Evolutionary conservation across 495 filamentous ascomycete genomes (phyloP).

Genomic region (Penicillium salamii): DNA sequence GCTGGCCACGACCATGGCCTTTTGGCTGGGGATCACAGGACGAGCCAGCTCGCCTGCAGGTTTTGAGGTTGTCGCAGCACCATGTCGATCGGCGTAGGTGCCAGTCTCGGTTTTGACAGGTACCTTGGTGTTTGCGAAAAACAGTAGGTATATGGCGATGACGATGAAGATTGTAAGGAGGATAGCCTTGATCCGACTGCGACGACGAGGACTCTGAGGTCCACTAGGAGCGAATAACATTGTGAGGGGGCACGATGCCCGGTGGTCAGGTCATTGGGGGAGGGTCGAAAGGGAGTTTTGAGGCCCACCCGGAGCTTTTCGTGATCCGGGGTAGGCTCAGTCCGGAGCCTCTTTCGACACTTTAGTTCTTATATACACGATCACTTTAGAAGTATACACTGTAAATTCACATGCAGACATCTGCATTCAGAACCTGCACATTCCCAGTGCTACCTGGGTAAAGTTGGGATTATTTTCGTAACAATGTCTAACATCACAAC

Average conservation of each 20-base stretch:
- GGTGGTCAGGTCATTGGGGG: slow-evolving; percentile 11
- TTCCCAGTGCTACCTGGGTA: no score
- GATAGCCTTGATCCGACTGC: slow-evolving; percentile 42
- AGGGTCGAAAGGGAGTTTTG: neutral
- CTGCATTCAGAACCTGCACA: no score
- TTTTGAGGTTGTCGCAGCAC: slow-evolving; percentile 12
- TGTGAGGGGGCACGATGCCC: slow-evolving; percentile 13
- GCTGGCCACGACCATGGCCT: slow-evolving; percentile 55
- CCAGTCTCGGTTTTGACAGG: slow-evolving; percentile 14
- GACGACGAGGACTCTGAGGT: slow-evolving; percentile 39
- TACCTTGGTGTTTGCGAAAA: slow-evolving; percentile 26
- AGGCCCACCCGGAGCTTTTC: slow-evolving; percentile 1
- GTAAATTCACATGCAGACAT: no score
- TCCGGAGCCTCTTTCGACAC: no score
- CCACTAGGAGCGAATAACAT: slow-evolving; percentile 42
- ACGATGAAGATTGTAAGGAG: slow-evolving; percentile 40
- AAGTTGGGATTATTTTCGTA: no score
- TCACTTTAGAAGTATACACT: no score
- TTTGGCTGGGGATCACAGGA: slow-evolving; percentile 23
- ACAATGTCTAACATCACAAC: no score
- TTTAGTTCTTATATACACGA: neutral
- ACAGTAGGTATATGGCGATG: slow-evolving; percentile 39
- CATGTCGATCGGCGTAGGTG: slow-evolving; percentile 22
- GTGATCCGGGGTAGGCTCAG: neutral
- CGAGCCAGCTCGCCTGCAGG: slow-evolving; percentile 28